These are phyloP conservation scores for Verticillium longisporum DNA, from an alignment of 2,329 filamentous ascomycete genomes.

Conservation along the genomic window DNA sequence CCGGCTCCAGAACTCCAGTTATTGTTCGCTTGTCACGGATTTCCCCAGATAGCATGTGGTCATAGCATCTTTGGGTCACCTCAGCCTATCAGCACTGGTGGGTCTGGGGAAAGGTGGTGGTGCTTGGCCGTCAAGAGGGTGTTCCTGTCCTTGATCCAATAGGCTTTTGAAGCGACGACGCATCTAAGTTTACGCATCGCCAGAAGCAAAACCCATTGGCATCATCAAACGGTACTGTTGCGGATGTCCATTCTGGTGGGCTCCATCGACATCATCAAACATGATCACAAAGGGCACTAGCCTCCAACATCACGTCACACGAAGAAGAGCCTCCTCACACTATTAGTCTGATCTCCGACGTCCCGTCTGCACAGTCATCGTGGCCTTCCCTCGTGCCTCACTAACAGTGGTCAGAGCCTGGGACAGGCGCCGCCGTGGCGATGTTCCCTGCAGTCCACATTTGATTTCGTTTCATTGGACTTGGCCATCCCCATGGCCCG, in stretches of 20 bases:
- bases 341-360: neutral
- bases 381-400: neutral
- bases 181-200: neutral
- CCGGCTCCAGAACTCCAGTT: neutral
- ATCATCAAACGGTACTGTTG: neutral
- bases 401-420: neutral
- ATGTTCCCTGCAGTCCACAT: neutral
- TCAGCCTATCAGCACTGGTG: neutral
- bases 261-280: neutral
- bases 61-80: conserved; percentile 8
- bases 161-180: neutral
- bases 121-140: neutral
- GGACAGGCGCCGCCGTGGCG: neutral
- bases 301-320: neutral
- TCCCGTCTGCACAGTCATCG: neutral
- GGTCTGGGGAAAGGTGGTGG: neutral
- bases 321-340: neutral
- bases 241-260: neutral
- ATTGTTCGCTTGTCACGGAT: neutral
- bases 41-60: conserved; percentile 9
- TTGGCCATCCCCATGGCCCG: neutral
- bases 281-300: neutral
- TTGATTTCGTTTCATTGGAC: neutral
- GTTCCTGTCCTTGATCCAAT: neutral
- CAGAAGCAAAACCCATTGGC: neutral